These are phyloP conservation scores for Ogataea wickerhamii DNA, from an alignment of 805 yeast species.

Conservation along the genomic window DNA sequence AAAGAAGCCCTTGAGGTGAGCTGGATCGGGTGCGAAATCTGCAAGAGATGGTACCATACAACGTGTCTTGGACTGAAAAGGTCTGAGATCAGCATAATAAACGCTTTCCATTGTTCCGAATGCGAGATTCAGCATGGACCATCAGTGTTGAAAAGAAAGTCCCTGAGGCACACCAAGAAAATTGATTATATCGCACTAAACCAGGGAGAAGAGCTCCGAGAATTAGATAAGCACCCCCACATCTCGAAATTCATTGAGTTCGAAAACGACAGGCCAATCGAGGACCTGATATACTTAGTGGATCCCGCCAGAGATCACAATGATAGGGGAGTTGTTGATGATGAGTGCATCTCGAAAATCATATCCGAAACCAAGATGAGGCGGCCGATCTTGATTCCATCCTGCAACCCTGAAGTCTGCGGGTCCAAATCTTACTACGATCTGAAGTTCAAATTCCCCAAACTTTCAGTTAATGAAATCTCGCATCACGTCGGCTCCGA, in stretches of 20 bases:
- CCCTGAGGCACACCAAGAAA: slow-evolving; percentile 49
- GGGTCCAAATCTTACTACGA: slow-evolving; percentile 9
- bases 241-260: slow-evolving; percentile 34
- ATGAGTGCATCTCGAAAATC: slow-evolving; percentile 21
- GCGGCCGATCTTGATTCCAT: slow-evolving; percentile 31
- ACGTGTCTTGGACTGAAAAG: slow-evolving; percentile 41
- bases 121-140: slow-evolving; percentile 50
- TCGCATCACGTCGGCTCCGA: slow-evolving; percentile 61
- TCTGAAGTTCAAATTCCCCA: slow-evolving; percentile 40
- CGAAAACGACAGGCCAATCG: slow-evolving; percentile 24
- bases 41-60: slow-evolving; percentile 54
- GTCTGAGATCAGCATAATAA: slow-evolving; percentile 37
- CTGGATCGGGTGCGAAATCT: slow-evolving; percentile 59
- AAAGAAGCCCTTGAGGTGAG: slow-evolving; percentile 17
- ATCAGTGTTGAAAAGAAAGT: slow-evolving; percentile 46
- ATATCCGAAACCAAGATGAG: slow-evolving; percentile 27
- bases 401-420: slow-evolving; percentile 21
- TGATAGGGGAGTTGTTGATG: slow-evolving; percentile 22
- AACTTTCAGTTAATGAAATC: slow-evolving; percentile 53
- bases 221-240: slow-evolving; percentile 58
- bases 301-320: slow-evolving; percentile 19
- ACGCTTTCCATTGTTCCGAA: slow-evolving; percentile 50
- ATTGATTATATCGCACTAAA: slow-evolving; percentile 79
- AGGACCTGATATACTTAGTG: slow-evolving; percentile 28
- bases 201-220: slow-evolving; percentile 58